Evolutionary conservation across 2,329 filamentous ascomycete species (phyloP), one percentile per base, ranked within the genome.

Genomic region (Fusarium nematophilum): DNA sequence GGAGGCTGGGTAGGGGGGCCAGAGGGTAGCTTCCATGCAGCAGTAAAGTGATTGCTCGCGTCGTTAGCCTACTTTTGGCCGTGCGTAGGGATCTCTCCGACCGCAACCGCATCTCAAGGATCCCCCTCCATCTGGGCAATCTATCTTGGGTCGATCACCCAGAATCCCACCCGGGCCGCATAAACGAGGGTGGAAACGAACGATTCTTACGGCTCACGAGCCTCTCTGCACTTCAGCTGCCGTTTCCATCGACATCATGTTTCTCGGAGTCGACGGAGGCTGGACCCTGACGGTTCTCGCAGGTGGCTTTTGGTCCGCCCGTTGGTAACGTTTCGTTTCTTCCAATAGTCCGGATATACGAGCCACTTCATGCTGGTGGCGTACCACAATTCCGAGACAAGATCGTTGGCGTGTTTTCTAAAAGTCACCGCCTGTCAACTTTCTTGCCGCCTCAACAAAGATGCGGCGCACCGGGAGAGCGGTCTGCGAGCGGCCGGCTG

Each of bases 161-260:
- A 39, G 36, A n/a, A 56, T 34, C 39, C 64, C 64, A 65, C 52
- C 31, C 42, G n/a, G 17, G 38, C 52, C 44, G 45, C 64, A 67
- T 60, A 65, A 65, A 65, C 56, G 61, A 67, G 54, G 29, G 43
- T 39, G 30, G 45, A 53, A 52, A 60, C 61, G 49, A 47, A 52
- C 45, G 44, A 51, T 43, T 13, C 21, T 13, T 13, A 13, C 15
- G 23, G 14, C 30, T 33, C 11, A 23, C 37, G 37, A 30, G 25
- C 27, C 17, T 46, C n/a, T 21, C 15, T n/a, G 4, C 8, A 37
- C 38, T 26, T 37, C 15, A 38, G 36, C 38, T 15, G 26, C n/a
- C 30, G 21, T 37, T 40, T 46, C 31, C 17, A 9, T 25, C 26
- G 27, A 53, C 49, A 44, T 43, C 44, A 38, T 42, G 27, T n/a